Percentiles rank a stretch among this genome's conserved stretches.
These are phyloP conservation scores for Meripilus lineatus DNA, from an alignment of 1,284 basidiomycete species.

Conservation along the genomic window DNA sequence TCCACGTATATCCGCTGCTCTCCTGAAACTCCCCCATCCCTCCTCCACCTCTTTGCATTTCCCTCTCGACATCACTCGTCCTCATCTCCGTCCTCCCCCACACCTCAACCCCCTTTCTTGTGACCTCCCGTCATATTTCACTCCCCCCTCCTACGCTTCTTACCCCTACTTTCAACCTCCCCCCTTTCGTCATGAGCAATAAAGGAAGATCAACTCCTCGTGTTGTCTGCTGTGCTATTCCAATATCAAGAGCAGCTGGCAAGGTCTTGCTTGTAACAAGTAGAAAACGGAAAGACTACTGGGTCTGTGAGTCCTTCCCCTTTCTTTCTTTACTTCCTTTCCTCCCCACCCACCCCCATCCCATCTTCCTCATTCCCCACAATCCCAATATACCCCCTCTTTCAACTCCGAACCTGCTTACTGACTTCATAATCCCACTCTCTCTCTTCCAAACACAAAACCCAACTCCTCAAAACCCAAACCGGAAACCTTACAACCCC, in stretches of 20 bases:
- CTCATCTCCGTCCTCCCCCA: slow-evolving; percentile 10
- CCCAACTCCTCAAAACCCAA: neutral
- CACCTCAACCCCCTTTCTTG: slow-evolving; percentile 8
- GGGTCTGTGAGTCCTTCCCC: slow-evolving; percentile 70
- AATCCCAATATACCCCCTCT: slow-evolving; percentile 2
- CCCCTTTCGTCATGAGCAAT: slow-evolving; percentile 51
- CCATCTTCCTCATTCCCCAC: slow-evolving; percentile 11
- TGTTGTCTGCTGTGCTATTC: slow-evolving; percentile 83
- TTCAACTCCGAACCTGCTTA: neutral
- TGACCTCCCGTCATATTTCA: slow-evolving; percentile 12
- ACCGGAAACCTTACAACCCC: neutral
- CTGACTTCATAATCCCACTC: slow-evolving; percentile 8
- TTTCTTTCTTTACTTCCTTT: slow-evolving; percentile 7
- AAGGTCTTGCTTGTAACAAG: slow-evolving; percentile 79
- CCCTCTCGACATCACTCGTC: slow-evolving; percentile 7
- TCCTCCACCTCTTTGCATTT: neutral
- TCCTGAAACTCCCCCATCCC: neutral
- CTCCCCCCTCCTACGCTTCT: slow-evolving; percentile 10
- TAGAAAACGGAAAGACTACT: slow-evolving; percentile 69
- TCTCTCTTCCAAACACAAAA: slow-evolving; percentile 4
- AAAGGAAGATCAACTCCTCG: slow-evolving; percentile 74
- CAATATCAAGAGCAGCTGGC: slow-evolving; percentile 62
- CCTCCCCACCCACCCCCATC: slow-evolving; percentile 7
- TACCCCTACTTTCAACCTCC: slow-evolving; percentile 12
- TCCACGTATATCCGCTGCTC: too few relatives aligned